Conservation (phyloP, 176 grass and related monocot genomes). For the Ampelocalamus luodianensis region DNA sequence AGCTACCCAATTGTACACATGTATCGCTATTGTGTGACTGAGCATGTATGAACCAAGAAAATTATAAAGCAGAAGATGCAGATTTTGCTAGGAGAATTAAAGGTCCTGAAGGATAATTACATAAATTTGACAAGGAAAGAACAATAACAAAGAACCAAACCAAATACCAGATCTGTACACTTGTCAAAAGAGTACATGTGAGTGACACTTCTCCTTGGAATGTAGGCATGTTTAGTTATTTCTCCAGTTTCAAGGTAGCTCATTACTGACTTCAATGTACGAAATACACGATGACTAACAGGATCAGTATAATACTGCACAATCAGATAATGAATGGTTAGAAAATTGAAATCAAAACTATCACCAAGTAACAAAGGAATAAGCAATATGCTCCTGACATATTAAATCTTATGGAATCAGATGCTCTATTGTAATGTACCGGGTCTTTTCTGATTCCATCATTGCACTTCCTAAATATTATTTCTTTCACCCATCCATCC, state of each 20-base stretch:
- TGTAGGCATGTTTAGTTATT: constrained; percentile 61
- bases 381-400: constrained; percentile 23
- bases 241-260: constrained; percentile 56
- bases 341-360: constrained; percentile 34
- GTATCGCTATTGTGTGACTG: neutral
- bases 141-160: neutral
- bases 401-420: neutral
- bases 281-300: constrained; percentile 56
- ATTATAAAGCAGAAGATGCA: neutral
- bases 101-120: neutral
- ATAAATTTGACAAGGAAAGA: constrained; percentile 7
- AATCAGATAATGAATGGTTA: constrained; percentile 24
- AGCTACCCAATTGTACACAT: neutral
- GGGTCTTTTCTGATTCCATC: constrained; percentile 63
- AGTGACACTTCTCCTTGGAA: constrained; percentile 53
- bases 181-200: constrained; percentile 55
- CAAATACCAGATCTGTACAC: constrained; percentile 56
- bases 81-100: neutral
- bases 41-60: neutral
- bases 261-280: constrained; percentile 55
- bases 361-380: neutral
- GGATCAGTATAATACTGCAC: constrained; percentile 71
- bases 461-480: constrained; percentile 54
- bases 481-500: constrained; percentile 64
- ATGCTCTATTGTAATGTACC: constrained; percentile 31